Percentiles rank a stretch among this genome's conserved stretches.
These are phyloP conservation scores for Amphibolis antarctica DNA, from an alignment of 106 monocot species.

Conservation along the genomic window DNA sequence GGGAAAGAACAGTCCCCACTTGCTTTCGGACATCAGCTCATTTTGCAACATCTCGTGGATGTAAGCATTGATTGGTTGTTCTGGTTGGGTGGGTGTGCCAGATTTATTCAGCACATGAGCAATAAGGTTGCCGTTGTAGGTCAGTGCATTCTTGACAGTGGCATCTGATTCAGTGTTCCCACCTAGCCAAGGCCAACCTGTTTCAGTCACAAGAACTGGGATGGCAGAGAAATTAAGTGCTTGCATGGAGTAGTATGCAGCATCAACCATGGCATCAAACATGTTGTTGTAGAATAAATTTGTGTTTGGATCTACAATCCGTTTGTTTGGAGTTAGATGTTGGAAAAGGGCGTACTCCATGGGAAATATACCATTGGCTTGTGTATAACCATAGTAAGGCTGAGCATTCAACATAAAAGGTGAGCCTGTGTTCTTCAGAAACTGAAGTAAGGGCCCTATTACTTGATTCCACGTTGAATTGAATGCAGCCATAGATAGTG, in stretches of 20 bases:
- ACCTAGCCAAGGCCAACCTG: conserved; percentile 80
- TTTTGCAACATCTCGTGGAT: conserved; percentile 52
- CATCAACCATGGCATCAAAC: conserved; percentile 96
- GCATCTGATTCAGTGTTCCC: conserved; percentile 52
- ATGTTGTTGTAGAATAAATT: conserved; percentile 56
- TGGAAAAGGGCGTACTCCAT: conserved; percentile 73
- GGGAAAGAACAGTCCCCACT: conserved; percentile 68
- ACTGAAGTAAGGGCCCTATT: conserved; percentile 53
- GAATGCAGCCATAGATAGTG: conserved; percentile 71
- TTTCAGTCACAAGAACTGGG: conserved; percentile 64
- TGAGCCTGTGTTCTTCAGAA: conserved; percentile 71
- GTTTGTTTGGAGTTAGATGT: conserved; percentile 36
- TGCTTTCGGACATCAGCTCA: conserved; percentile 47
- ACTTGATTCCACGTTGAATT: conserved; percentile 71
- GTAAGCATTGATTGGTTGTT: conserved; percentile 31
- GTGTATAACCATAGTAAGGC: conserved; percentile 60
- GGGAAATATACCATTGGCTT: conserved; percentile 59
- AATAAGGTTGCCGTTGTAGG: conserved; percentile 72
- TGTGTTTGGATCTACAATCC: conserved; percentile 79
- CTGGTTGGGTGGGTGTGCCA: conserved; percentile 52
- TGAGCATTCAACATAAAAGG: conserved; percentile 88
- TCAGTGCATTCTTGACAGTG: conserved; percentile 65
- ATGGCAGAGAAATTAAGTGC: conserved; percentile 64
- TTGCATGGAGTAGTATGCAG: conserved; percentile 70
- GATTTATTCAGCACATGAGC: conserved; percentile 51